A percentile compares a stretch with the other conserved stretches of the same genome.
phyloP scores from a whole-genome alignment of 345 rosid genomes.

The Populus alba region DNA sequence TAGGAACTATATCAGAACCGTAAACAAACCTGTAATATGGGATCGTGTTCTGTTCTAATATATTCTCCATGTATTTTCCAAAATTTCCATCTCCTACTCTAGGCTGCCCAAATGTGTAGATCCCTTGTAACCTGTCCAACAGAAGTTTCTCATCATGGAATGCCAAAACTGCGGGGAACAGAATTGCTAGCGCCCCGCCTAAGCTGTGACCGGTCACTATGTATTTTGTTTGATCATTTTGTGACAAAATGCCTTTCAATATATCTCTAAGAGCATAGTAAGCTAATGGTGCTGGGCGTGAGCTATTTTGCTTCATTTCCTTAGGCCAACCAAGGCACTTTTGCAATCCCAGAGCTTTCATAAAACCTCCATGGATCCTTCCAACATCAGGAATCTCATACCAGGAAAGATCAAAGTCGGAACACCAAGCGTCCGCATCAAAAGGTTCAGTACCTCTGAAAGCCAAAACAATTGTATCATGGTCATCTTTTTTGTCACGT shows the following conservation, averaged over 20 bases:
- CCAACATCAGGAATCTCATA: constrained; percentile 58
- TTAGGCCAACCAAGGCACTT: constrained; percentile 56
- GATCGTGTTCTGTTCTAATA: constrained; percentile 32
- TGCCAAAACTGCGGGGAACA: constrained; percentile 52
- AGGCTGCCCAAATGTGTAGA: constrained; percentile 78
- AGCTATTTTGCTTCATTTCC: constrained; percentile 20
- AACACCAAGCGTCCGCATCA: constrained; percentile 63
- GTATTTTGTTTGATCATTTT: constrained; percentile 35
- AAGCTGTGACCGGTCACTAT: constrained; percentile 69
- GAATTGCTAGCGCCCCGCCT: constrained; percentile 75
- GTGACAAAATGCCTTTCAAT: constrained; percentile 29
- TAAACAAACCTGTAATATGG: constrained; percentile 63
- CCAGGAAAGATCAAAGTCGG: constrained; percentile 75
- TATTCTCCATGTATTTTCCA: constrained; percentile 51
- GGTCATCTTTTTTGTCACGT: constrained; percentile 32
- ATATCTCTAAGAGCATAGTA: constrained; percentile 57
- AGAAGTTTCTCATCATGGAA: constrained; percentile 50
- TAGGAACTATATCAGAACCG: constrained; percentile 59
- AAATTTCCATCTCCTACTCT: constrained; percentile 68
- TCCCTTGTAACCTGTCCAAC: constrained; percentile 52
- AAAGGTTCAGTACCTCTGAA: constrained; percentile 72
- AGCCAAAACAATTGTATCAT: constrained; percentile 51
- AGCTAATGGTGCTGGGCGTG: constrained; percentile 35
- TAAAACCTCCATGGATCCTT: constrained; percentile 66
- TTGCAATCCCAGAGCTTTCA: constrained; percentile 80